Percentiles rank a stretch among this genome's conserved stretches.
These are phyloP conservation scores for Rugonectria rugulosa DNA, from an alignment of 2,329 filamentous ascomycete genomes.

Conservation along the genomic window DNA sequence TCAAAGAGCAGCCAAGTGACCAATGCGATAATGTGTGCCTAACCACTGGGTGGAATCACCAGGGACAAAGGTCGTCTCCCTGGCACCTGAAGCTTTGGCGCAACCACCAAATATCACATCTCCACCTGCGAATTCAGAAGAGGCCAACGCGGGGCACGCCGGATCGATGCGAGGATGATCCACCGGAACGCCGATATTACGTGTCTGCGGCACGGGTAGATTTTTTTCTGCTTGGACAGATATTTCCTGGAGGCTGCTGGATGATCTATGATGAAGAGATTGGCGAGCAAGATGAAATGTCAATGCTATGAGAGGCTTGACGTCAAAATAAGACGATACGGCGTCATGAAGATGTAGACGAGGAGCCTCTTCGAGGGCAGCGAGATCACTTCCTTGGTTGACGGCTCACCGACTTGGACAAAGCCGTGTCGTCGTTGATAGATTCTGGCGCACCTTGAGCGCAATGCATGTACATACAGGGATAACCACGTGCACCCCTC, in stretches of 20 bases:
- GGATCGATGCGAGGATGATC: conserved; percentile 7
- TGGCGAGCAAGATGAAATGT: neutral
- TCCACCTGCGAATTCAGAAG: neutral
- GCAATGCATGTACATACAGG: neutral
- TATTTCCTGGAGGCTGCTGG: neutral
- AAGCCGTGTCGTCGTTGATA: no score
- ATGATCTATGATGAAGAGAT: neutral
- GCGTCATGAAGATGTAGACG: neutral
- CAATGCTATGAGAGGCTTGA: neutral
- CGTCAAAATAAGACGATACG: neutral
- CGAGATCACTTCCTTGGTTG: neutral
- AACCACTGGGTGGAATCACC: neutral
- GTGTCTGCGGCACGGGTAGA: conserved; percentile 1
- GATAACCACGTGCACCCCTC: conserved; percentile 3
- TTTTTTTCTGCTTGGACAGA: neutral
- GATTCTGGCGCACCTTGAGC: no score
- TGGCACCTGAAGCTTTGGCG: neutral
- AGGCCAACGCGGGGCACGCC: conserved; percentile 5
- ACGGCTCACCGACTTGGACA: neutral
- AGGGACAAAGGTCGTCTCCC: conserved; percentile 5
- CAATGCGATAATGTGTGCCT: conserved; percentile 3
- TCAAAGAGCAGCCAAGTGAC: neutral
- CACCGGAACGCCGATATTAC: conserved; percentile 7
- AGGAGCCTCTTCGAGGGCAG: neutral
- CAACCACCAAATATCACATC: no score